Evolutionary conservation across 306 rosid species (phyloP).

Genomic region (Vigna trinervia): DNA sequence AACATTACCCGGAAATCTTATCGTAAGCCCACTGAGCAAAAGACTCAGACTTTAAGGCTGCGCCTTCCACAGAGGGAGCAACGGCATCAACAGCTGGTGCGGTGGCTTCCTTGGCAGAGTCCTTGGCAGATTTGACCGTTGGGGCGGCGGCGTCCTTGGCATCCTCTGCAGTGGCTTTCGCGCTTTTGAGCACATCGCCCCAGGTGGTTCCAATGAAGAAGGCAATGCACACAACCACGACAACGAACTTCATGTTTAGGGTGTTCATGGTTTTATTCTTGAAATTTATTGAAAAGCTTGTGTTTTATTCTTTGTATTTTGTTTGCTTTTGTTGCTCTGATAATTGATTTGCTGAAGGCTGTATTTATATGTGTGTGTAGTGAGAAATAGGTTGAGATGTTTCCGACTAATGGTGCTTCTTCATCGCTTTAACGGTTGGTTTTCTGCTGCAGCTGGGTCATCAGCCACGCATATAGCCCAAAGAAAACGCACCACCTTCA

Average conservation of each 20-base stretch:
- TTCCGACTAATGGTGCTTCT: neutral
- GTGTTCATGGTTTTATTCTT: conserved; percentile 21
- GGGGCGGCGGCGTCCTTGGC: conserved; percentile 8
- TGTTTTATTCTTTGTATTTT: neutral
- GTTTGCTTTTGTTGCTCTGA: neutral
- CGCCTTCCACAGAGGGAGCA: neutral
- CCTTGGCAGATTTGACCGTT: conserved; percentile 1
- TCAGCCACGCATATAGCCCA: neutral
- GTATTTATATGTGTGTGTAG: neutral
- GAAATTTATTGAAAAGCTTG: neutral
- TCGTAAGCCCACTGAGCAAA: conserved; percentile 55
- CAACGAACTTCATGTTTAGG: conserved; percentile 38
- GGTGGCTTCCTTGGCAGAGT: neutral
- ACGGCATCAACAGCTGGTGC: neutral
- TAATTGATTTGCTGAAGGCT: neutral
- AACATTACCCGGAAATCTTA: conserved; percentile 50
- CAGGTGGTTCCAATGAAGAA: conserved; percentile 41
- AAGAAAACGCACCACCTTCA: neutral
- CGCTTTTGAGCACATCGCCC: conserved; percentile 7
- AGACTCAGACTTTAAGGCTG: conserved; percentile 41
- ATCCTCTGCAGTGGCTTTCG: conserved; percentile 35
- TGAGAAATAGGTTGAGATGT: neutral
- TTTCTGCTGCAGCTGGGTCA: neutral
- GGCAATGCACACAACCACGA: conserved; percentile 46
- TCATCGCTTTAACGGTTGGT: too few species aligned